phyloP scores from a whole-genome alignment of 2,329 filamentous ascomycete species.

The Cryphonectria carpinicola region DNA sequence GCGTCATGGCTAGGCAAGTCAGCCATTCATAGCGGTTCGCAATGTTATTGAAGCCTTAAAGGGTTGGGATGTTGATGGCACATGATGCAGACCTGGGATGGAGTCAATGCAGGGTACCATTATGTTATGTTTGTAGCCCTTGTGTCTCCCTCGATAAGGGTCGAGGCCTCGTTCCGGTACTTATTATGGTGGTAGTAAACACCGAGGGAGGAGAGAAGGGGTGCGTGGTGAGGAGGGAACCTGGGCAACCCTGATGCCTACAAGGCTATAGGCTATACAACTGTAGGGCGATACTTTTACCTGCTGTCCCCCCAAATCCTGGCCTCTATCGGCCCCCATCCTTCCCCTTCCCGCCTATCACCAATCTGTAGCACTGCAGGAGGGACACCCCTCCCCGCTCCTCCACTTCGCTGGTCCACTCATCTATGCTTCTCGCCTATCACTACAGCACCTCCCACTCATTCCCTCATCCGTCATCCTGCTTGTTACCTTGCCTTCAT shows the following conservation, averaged over 20 bases:
- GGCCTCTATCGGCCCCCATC: background rate
- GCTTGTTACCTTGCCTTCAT: background rate
- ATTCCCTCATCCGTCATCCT: background rate
- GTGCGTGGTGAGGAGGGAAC: background rate
- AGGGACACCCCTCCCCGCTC: background rate
- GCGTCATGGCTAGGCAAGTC: constrained; percentile 12
- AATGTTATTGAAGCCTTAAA: constrained; percentile 10
- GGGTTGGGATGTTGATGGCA: background rate
- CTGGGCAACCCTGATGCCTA: background rate
- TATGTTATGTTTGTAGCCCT: background rate
- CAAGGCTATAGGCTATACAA: background rate
- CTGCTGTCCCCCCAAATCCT: background rate
- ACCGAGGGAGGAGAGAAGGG: background rate
- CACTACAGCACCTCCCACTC: background rate
- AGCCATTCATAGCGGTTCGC: background rate
- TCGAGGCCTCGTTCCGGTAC: background rate
- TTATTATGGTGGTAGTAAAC: background rate
- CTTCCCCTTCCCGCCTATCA: background rate
- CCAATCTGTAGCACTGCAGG: background rate
- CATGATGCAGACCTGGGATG: background rate
- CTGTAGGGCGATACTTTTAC: background rate
- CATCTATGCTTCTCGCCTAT: background rate
- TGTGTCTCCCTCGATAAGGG: background rate
- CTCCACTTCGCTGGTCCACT: background rate
- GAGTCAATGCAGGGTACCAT: background rate